Evolutionary conservation across 1,284 basidiomycete genomes (phyloP).

Genomic region (Cronartium quercuum): DNA sequence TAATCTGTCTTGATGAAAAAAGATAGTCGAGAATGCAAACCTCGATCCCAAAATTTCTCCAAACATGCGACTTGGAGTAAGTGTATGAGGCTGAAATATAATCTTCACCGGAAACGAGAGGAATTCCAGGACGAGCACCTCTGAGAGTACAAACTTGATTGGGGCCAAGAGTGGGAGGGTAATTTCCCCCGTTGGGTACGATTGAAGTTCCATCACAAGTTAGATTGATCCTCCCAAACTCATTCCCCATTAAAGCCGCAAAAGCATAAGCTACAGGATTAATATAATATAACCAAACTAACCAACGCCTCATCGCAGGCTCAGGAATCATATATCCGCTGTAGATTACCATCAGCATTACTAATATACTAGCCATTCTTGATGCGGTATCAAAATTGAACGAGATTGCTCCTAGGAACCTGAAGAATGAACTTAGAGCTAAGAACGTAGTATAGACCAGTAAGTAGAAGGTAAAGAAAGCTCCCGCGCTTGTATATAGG

Average conservation of each 20-base stretch:
- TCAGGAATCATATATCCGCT: constrained; percentile 48
- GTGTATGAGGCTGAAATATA: constrained; percentile 60
- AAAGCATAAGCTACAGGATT: constrained; percentile 59
- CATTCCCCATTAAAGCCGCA: constrained; percentile 71
- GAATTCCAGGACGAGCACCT: constrained; percentile 50
- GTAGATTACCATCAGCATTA: constrained; percentile 37
- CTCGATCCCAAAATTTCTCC: constrained; percentile 28
- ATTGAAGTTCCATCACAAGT: neutral
- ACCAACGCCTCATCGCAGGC: constrained; percentile 73
- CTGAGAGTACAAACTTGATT: constrained; percentile 51
- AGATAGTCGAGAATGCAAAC: too few species aligned
- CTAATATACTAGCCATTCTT: constrained; percentile 52
- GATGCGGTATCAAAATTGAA: constrained; percentile 54
- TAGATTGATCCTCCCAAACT: constrained; percentile 63
- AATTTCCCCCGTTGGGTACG: constrained; percentile 45
- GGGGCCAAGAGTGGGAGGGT: constrained; percentile 45
- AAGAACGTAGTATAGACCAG: constrained; percentile 45
- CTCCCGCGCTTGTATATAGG: constrained; percentile 51
- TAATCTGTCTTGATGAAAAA: too few species aligned
- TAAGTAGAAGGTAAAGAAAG: constrained; percentile 53
- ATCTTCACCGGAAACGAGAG: constrained; percentile 48
- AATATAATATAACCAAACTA: constrained; percentile 72
- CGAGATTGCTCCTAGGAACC: constrained; percentile 53
- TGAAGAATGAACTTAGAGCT: constrained; percentile 51
- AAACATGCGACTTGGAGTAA: constrained; percentile 6